Base-by-base conservation (phyloP, 1,284 basidiomycete species). In the Ganoderma multipileum region DNA sequence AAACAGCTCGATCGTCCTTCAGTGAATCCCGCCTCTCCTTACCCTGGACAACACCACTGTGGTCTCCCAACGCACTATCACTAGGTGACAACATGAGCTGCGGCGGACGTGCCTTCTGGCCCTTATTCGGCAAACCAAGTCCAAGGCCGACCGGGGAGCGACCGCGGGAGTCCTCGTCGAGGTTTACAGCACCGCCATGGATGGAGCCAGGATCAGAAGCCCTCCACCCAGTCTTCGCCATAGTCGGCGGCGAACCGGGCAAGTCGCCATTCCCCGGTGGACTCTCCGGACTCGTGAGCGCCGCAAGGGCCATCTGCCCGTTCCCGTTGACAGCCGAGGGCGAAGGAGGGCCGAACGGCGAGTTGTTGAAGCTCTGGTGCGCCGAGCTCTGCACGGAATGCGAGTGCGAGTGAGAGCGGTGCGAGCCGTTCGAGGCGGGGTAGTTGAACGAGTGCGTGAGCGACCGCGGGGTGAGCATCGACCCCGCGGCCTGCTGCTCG, bases 21-120 rank as follows among this genome's bases (percentile, higher is more conserved):
- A 69, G 77, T 11, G 69, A 70, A 16, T 78, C 83, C 30, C 70
- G 58, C 18, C 70, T 77, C 73, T 69, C 14, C 81, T 78, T 6
- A 78, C 59, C 68, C 47, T 71, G 67, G 7, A 61, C 41, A 9
- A 67, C 65, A 42, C 67, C 62, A 39, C 65, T 3, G 78, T 82
- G 3, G 3, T 77, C 78, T 50, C 83, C 85, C n/a, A 91, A 78
- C 2, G 85, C 85, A 30, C 85, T 80, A 68, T 92, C 91, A 67
- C 89, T 91, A 1, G 89, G 87, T 1, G 90, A 90, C 36, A 89
- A 77, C 16, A 80, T 79, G 64, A 91, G 76, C 12, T 88, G 84
- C 0, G 80, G 70, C 6, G 86, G 85, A 5, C 83, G 77, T 12
- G 55, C 72, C 76, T 83, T 81, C 59, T 67, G 41, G 23, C 61